phyloP scores from a whole-genome alignment of 108 stramenopile species.

The Discostella stelligeroides region DNA sequence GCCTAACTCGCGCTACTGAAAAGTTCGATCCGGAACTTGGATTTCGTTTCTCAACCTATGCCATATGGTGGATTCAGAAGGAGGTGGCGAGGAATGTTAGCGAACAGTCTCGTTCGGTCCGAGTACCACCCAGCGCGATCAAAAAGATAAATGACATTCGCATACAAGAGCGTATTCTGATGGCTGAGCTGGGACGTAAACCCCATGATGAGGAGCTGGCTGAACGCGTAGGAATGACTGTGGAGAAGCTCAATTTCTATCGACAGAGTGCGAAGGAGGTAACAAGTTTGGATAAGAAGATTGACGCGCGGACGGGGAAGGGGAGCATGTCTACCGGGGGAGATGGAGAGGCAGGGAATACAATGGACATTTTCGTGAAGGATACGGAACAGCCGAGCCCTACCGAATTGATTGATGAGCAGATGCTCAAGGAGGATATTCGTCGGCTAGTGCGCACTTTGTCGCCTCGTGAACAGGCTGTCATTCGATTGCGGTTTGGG shows the following conservation, averaged over 20 bases:
- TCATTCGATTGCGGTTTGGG: slow-evolving; percentile 84
- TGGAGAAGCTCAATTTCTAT: slow-evolving; percentile 61
- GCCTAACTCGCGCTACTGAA: slow-evolving; percentile 77
- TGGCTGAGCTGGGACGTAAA: slow-evolving; percentile 46
- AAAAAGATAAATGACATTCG: slow-evolving; percentile 65
- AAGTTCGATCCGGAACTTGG: slow-evolving; percentile 85
- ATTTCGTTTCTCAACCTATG: slow-evolving; percentile 86
- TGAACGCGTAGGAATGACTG: slow-evolving; percentile 54
- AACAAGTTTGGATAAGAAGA: slow-evolving; percentile 54
- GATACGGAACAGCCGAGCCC: slow-evolving; percentile 59
- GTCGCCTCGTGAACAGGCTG: slow-evolving; percentile 66
- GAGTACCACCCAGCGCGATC: slow-evolving; percentile 69
- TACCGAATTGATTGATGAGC: slow-evolving; percentile 45
- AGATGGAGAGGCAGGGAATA: slow-evolving; percentile 19
- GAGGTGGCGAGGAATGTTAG: slow-evolving; percentile 70
- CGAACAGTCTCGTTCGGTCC: slow-evolving; percentile 67
- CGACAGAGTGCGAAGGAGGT: slow-evolving; percentile 52
- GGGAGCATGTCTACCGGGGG: slow-evolving; percentile 46
- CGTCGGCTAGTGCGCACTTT: slow-evolving; percentile 56
- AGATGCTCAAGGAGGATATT: slow-evolving; percentile 62
- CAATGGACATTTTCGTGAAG: slow-evolving; percentile 49
- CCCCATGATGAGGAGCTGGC: slow-evolving; percentile 76
- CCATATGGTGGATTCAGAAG: slow-evolving; percentile 89
- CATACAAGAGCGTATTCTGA: slow-evolving; percentile 56
- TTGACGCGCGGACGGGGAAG: slow-evolving; percentile 51